phyloP scores from a whole-genome alignment of 2,329 filamentous ascomycete species.

The Aureobasidium lini region DNA sequence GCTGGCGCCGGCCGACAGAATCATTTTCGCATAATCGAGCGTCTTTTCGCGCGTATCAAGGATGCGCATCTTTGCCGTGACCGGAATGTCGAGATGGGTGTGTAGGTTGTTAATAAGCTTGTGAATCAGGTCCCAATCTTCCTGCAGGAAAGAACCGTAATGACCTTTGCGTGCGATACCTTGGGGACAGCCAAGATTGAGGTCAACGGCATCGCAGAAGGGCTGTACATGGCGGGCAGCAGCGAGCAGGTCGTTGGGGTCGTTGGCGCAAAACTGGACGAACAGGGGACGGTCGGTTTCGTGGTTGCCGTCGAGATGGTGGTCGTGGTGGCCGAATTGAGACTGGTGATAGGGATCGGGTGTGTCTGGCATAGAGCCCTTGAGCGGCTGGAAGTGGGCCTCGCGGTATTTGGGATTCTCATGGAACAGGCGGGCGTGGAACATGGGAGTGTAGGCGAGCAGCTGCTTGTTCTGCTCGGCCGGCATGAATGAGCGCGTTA shows the following conservation, averaged over 20 bases:
- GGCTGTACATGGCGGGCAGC: slow-evolving; percentile 74
- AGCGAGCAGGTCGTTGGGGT: slow-evolving; percentile 68
- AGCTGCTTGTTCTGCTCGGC: slow-evolving; percentile 54
- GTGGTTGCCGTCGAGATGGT: slow-evolving; percentile 81
- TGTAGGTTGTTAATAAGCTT: slow-evolving; percentile 79
- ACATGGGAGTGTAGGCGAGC: slow-evolving; percentile 91
- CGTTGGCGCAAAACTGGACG: slow-evolving; percentile 93
- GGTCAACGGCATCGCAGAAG: slow-evolving; percentile 88
- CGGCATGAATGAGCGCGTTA: slow-evolving; percentile 85
- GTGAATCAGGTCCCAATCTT: slow-evolving; percentile 78
- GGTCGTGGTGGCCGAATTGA: slow-evolving; percentile 23
- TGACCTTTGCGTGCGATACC: slow-evolving; percentile 85
- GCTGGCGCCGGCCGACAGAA: slow-evolving; percentile 80
- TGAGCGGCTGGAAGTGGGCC: slow-evolving; percentile 68
- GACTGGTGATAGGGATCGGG: slow-evolving; percentile 29
- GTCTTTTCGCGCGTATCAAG: slow-evolving; percentile 82
- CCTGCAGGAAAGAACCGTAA: slow-evolving; percentile 92
- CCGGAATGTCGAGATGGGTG: slow-evolving; percentile 66
- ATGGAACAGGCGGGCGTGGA: slow-evolving; percentile 82
- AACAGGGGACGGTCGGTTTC: slow-evolving; percentile 79
- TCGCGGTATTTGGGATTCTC: slow-evolving; percentile 70
- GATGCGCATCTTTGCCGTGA: slow-evolving; percentile 92
- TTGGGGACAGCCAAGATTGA: slow-evolving; percentile 94
- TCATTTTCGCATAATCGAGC: slow-evolving; percentile 79
- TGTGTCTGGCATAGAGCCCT: slow-evolving; percentile 26